Evolutionary conservation across 345 rosid species (phyloP).

Genomic region (Lepidium africanum): DNA sequence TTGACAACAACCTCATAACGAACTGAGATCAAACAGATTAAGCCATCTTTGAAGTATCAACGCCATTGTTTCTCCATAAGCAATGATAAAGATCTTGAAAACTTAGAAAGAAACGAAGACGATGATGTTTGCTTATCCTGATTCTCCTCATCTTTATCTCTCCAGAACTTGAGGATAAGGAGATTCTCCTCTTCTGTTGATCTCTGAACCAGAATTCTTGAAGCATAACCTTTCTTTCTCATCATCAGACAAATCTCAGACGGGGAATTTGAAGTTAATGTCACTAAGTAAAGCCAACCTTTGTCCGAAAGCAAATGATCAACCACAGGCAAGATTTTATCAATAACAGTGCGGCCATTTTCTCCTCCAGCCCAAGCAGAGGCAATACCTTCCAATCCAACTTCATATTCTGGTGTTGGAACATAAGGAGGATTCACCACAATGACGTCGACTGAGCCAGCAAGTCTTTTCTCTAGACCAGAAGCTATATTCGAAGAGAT

Average conservation of each 20-base stretch:
- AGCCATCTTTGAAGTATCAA: not conserved
- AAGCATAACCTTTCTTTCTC: slow-evolving; percentile 63
- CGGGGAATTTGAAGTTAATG: slow-evolving; percentile 49
- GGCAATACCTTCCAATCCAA: slow-evolving; percentile 50
- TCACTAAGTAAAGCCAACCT: slow-evolving; percentile 84
- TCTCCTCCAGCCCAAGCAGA: slow-evolving; percentile 97
- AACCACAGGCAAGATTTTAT: slow-evolving; percentile 55
- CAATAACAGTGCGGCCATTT: slow-evolving; percentile 54
- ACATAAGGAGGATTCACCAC: slow-evolving; percentile 96
- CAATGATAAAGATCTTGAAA: slow-evolving; percentile 15
- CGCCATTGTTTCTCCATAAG: slow-evolving; percentile 19
- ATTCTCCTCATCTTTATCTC: slow-evolving; percentile 20
- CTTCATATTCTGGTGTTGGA: slow-evolving; percentile 91
- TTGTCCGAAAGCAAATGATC: slow-evolving; percentile 50
- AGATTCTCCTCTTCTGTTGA: slow-evolving; percentile 75
- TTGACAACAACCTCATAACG: not conserved
- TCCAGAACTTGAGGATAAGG: slow-evolving; percentile 59
- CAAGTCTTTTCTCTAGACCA: slow-evolving; percentile 57
- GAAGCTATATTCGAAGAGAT: slow-evolving; percentile 52
- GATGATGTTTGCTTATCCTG: slow-evolving; percentile 12
- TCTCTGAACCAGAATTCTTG: slow-evolving; percentile 68
- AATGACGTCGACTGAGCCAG: slow-evolving; percentile 62
- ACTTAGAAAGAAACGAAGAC: slow-evolving; percentile 4
- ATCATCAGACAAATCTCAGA: slow-evolving; percentile 54
- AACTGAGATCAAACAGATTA: not conserved